Evolutionary conservation across 176 grass and related monocot genomes (phyloP).

Genomic region (Triticum timopheevii): DNA sequence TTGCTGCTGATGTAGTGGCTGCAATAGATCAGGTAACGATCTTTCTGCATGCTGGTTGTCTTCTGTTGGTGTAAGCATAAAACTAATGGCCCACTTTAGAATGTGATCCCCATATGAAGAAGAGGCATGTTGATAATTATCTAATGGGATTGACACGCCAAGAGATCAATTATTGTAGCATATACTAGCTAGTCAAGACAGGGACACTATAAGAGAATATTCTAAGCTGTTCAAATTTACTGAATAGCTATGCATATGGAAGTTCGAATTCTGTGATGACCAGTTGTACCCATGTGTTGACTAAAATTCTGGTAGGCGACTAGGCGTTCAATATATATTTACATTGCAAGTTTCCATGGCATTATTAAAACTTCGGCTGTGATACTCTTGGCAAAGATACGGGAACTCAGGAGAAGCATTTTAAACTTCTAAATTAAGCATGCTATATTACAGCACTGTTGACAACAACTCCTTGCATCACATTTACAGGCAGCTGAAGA

Average conservation of each 20-base stretch:
- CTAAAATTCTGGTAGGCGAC: background rate
- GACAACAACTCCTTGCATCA: background rate
- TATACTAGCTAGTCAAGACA: background rate
- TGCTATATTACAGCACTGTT: constrained; percentile 2
- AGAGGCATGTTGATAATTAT: background rate
- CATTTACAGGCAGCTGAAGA: constrained; percentile 91
- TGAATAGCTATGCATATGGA: background rate
- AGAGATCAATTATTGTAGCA: background rate
- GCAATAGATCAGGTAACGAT: constrained; percentile 91
- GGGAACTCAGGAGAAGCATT: background rate
- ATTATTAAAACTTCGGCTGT: background rate
- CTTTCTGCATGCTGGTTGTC: constrained; percentile 12
- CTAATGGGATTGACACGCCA: background rate
- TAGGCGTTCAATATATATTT: background rate
- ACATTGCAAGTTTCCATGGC: background rate
- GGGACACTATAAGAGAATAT: background rate
- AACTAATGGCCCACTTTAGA: background rate
- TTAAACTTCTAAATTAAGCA: background rate
- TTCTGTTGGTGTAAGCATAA: background rate
- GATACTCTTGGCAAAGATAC: background rate
- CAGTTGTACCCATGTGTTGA: background rate
- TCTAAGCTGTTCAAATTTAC: background rate
- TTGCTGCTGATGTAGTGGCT: constrained; percentile 99
- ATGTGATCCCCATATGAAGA: background rate
- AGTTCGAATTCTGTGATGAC: constrained; percentile 15